Evolutionary conservation across 169 alveolate species (phyloP).

Genomic region (Eimeria mitis): DNA sequence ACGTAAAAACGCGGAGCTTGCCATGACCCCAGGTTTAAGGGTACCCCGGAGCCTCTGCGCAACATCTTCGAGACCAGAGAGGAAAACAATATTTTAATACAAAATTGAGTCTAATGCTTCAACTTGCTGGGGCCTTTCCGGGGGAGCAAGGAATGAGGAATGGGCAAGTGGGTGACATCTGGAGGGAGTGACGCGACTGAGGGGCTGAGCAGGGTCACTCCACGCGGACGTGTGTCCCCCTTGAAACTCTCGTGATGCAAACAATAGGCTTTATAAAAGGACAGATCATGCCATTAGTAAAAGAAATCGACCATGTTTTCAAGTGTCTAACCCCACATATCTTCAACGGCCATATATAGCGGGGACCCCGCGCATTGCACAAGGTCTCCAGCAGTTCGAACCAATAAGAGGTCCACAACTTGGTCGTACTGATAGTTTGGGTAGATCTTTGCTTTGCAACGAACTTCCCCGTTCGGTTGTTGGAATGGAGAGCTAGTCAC

Average conservation of each 20-base stretch:
- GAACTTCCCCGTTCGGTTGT: background rate
- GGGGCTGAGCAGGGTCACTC: conserved; percentile 56
- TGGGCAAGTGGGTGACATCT: background rate
- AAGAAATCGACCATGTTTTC: background rate
- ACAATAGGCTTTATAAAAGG: background rate
- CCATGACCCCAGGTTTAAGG: conserved; percentile 29
- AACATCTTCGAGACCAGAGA: background rate
- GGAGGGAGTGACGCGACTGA: background rate
- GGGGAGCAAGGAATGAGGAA: background rate
- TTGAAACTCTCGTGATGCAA: background rate
- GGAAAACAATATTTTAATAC: background rate
- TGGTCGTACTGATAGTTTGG: background rate
- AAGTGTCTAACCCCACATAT: background rate
- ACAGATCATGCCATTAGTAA: background rate
- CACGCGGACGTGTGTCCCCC: background rate
- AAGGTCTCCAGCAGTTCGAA: background rate
- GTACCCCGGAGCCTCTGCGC: conserved; percentile 68
- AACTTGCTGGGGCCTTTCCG: background rate
- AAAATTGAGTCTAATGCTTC: background rate
- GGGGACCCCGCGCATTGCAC: background rate
- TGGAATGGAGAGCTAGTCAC: background rate
- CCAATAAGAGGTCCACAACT: background rate
- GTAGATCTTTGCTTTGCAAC: background rate
- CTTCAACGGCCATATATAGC: background rate
- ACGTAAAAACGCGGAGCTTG: conserved; percentile 68